Evolutionary conservation across 2,329 filamentous ascomycete genomes (phyloP), one percentile per base, ranked within the genome.

Genomic region (Ophiostoma tasmaniense): DNA sequence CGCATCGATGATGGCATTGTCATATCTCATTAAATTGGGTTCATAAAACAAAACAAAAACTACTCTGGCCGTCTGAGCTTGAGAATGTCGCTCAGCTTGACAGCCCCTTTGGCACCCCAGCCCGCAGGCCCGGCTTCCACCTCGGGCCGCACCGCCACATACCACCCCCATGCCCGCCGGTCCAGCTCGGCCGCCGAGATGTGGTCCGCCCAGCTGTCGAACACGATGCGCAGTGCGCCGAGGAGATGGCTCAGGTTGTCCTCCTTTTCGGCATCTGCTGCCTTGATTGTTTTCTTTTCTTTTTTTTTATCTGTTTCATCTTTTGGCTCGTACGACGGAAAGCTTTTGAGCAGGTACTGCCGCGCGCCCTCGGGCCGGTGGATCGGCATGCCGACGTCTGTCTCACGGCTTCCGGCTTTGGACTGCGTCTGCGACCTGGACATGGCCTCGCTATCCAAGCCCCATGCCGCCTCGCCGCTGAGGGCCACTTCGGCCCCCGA

Each of bases 131-230:
- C 93, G 69, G 83, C 79, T 70, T 90, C 87, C 2, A 96, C 90
- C 25, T 91, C 88, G 0, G 92, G 92, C 71, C 93, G 82, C 25
- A 93, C 87, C 28, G 85, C 83, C 1, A 90, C 81, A 77, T 96
- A 96, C 92, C 92, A 96, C 13, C 81, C 81, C 91, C 92, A 96
- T 22, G 91, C 90, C 70, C 88, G 85, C 71, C 84, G 83, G 75
- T 96, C 91, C 67, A 96, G 80, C 74, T 96, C 91, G 20, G 84
- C 81, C 3, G 80, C 79, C 33, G 78, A 82, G 42, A 96, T 76
- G 37, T 86, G 83, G n/a, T 81, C 78, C 0, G 84, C 82, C 93
- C 92, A 96, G 71, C 91, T 94, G 64, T 84, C 81, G 74, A 87
- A 93, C 1, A 96, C 76, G 25, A 92, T 76, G 71, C 93, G 85